These are phyloP conservation scores for Paramecium octaurelia DNA, from an alignment of 73 alveolate species.

Conservation along the genomic window DNA sequence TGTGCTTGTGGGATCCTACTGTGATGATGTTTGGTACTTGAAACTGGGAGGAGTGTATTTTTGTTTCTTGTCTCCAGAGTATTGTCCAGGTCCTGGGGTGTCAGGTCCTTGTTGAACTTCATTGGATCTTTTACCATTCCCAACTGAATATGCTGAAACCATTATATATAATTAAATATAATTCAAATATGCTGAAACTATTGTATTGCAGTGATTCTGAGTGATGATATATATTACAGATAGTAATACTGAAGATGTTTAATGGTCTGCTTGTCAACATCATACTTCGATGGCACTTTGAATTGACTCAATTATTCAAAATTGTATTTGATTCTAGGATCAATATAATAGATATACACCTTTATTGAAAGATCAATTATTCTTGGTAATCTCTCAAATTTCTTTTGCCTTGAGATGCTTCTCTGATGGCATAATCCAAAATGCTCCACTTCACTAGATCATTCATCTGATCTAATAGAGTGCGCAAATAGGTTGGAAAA, in stretches of 20 bases:
- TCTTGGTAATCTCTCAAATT: not conserved
- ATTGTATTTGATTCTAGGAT: not conserved
- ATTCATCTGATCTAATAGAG: not conserved
- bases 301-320: not conserved
- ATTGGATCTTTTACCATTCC: conserved; percentile 20
- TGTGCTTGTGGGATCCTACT: conserved; percentile 4
- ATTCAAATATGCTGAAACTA: not conserved
- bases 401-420: conserved; percentile 37
- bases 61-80: not conserved
- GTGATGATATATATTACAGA: not conserved
- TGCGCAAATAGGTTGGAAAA: not conserved
- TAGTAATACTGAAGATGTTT: not conserved
- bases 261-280: not conserved
- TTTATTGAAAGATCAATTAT: not conserved
- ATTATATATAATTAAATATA: not conserved
- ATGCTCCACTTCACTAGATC: conserved; percentile 33
- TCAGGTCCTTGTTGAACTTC: not conserved
- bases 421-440: conserved; percentile 27
- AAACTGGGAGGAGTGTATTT: conserved; percentile 31
- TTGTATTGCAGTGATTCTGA: not conserved
- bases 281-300: conserved; percentile 24
- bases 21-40: not conserved
- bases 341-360: not conserved
- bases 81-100: conserved; percentile 45
- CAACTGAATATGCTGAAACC: conserved; percentile 48